Conservation (phyloP, 139 green algal genomes). For the Coelastrella sp. region DNA sequence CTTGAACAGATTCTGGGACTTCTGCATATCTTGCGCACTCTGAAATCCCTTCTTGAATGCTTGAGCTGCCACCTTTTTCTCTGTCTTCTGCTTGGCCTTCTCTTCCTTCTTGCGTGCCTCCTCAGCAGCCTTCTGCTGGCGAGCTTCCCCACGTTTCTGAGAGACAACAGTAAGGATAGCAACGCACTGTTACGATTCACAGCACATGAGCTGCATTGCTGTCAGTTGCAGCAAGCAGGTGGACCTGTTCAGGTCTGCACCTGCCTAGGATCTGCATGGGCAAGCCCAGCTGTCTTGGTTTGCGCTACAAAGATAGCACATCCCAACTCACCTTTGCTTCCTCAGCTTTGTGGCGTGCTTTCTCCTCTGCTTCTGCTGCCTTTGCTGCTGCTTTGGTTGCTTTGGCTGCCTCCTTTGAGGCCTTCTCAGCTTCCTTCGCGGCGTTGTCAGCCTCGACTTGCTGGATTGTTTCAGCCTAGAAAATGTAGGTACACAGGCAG, state of each 20-base stretch:
- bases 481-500: background rate
- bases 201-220: no score
- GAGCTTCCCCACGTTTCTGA: slow-evolving; percentile 28
- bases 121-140: background rate
- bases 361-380: slow-evolving; percentile 43
- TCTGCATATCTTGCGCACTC: slow-evolving; percentile 51
- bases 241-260: background rate
- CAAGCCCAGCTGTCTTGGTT: no score
- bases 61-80: slow-evolving; percentile 48
- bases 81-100: slow-evolving; percentile 53
- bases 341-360: slow-evolving; percentile 47
- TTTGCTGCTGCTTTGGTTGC: slow-evolving; percentile 32
- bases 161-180: no score
- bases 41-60: slow-evolving; percentile 66
- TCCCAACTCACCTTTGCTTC: slow-evolving; percentile 12
- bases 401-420: slow-evolving; percentile 41
- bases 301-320: background rate
- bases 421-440: slow-evolving; percentile 30
- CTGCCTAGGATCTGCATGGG: no score
- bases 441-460: background rate
- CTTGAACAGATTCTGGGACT: slow-evolving; percentile 61
- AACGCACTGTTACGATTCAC: no score
- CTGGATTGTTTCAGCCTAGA: background rate
- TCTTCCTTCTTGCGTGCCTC: slow-evolving; percentile 38
- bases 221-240: no score